These are phyloP conservation scores for Pachysandra terminalis DNA, from an alignment of 164 flowering plant genomes.

Conservation along the genomic window DNA sequence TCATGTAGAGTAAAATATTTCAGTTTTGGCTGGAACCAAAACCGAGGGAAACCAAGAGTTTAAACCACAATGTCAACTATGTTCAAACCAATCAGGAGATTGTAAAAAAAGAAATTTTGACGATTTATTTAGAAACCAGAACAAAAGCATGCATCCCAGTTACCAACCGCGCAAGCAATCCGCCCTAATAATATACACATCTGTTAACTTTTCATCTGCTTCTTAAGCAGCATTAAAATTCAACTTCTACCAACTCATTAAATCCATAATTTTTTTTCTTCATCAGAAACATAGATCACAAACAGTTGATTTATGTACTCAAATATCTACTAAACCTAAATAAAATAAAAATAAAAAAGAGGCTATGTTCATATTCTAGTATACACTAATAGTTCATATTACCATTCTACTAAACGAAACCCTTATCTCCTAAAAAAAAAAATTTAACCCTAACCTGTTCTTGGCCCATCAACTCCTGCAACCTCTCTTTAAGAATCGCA, in stretches of 20 bases:
- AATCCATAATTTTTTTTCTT: too few species aligned
- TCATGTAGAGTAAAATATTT: too few species aligned
- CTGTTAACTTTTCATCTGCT: neutral
- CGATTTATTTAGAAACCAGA: too few species aligned
- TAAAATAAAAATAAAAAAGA: too few species aligned
- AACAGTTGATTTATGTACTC: neutral
- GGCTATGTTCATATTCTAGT: neutral
- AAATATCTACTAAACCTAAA: neutral
- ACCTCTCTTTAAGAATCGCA: conserved; percentile 57
- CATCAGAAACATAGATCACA: neutral
- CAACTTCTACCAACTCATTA: neutral
- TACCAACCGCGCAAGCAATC: neutral
- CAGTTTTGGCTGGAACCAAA: too few species aligned
- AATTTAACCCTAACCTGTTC: conserved; percentile 63
- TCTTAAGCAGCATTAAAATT: neutral
- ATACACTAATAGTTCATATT: neutral
- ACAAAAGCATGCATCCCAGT: neutral
- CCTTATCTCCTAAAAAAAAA: conserved; percentile 1
- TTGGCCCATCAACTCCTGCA: conserved; percentile 65
- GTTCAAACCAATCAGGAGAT: too few species aligned
- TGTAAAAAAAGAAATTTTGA: too few species aligned
- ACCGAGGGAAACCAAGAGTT: too few species aligned
- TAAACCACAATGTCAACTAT: too few species aligned
- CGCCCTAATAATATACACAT: neutral
- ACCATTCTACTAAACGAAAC: conserved; percentile 1